A percentile compares a stretch with the other conserved stretches of the same genome.
These are phyloP conservation scores for Phytophthora ramorum DNA, from an alignment of 352 stramenopile genomes.

Conservation along the genomic window DNA sequence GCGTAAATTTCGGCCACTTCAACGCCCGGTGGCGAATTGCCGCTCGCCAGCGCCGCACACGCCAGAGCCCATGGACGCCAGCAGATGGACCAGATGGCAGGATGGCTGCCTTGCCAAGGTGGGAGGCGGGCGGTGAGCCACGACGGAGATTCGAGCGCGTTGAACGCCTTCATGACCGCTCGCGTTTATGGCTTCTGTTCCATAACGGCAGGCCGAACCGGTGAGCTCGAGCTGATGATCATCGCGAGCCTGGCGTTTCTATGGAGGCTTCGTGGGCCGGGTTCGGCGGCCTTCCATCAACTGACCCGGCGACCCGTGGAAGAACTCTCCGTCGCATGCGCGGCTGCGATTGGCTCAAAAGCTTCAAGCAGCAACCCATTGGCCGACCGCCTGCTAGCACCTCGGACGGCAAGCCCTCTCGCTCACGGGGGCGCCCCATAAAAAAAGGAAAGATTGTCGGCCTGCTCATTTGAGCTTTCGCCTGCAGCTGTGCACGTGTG, in stretches of 20 bases:
- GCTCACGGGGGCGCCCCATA: constrained; percentile 2
- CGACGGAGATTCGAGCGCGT: constrained; percentile 8
- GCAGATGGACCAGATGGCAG: constrained; percentile 13
- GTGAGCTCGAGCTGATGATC: neutral
- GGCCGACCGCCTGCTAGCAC: neutral
- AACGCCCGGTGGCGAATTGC: constrained; percentile 35
- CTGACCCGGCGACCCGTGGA: constrained; percentile 28
- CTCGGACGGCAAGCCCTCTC: neutral
- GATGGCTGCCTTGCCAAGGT: constrained; percentile 4
- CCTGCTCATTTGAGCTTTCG: constrained; percentile 77
- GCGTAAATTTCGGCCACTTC: constrained; percentile 38
- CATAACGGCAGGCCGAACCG: constrained; percentile 19
- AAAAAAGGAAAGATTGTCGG: constrained; percentile 47
- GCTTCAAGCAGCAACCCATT: constrained; percentile 24
- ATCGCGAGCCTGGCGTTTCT: neutral
- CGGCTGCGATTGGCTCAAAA: constrained; percentile 35
- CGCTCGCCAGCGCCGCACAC: constrained; percentile 22
- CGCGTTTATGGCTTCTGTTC: neutral
- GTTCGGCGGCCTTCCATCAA: constrained; percentile 20
- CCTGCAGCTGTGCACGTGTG: constrained; percentile 51
- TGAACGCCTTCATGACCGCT: constrained; percentile 4
- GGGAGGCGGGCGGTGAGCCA: neutral
- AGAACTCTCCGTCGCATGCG: constrained; percentile 38
- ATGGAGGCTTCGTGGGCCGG: constrained; percentile 14
- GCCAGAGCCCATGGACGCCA: constrained; percentile 20